Evolutionary conservation across 305 asterid genomes (phyloP).

Genomic region (Solanum hybrid): DNA sequence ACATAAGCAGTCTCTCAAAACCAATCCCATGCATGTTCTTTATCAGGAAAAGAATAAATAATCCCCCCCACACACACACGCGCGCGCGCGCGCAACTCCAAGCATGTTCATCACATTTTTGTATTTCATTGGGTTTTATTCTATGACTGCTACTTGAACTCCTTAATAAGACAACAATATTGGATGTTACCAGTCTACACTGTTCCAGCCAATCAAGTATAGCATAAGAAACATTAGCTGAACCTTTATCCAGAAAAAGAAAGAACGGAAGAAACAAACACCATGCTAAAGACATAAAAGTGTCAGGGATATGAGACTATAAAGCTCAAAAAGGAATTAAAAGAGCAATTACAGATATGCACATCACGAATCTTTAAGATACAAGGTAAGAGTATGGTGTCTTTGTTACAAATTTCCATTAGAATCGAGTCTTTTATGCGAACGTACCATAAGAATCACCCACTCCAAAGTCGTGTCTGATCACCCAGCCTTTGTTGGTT

Average conservation of each 20-base stretch:
- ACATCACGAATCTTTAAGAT: not conserved
- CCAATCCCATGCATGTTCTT: not conserved
- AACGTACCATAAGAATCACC: constrained; percentile 68
- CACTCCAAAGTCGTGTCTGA: constrained; percentile 79
- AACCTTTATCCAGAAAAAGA: not conserved
- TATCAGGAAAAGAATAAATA: not conserved
- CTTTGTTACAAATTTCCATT: not conserved
- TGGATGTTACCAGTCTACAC: not conserved
- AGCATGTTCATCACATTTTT: not conserved
- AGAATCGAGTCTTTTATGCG: not conserved
- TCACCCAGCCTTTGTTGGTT: constrained; percentile 85
- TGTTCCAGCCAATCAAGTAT: not conserved
- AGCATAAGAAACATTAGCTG: not conserved
- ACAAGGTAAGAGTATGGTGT: not conserved
- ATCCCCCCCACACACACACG: not conserved
- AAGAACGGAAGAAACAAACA: not conserved
- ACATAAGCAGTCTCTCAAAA: not conserved
- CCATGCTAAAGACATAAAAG: not conserved
- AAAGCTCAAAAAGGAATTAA: not conserved
- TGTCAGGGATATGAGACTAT: not conserved
- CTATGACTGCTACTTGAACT: not conserved
- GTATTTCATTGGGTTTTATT: not conserved
- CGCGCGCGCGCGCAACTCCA: not conserved
- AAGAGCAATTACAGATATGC: not conserved
- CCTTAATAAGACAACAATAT: not conserved